These are phyloP conservation scores for Heliamphora exappendiculata DNA, from an alignment of 148 eudicot species.

Conservation along the genomic window DNA sequence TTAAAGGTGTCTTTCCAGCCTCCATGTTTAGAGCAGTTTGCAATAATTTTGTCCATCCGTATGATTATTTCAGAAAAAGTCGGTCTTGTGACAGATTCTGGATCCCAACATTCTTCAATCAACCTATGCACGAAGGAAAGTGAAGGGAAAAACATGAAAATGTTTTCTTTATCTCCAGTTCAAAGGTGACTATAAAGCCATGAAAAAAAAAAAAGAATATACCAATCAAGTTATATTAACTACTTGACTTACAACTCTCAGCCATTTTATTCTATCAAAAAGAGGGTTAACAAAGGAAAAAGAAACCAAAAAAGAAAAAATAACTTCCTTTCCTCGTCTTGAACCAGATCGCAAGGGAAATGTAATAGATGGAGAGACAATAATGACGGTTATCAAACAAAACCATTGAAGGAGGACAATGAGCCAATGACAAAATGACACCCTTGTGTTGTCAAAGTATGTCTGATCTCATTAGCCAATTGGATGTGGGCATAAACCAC, in stretches of 20 bases:
- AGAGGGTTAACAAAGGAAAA: neutral
- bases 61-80: conserved; percentile 64
- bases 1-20: conserved; percentile 96
- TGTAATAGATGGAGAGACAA: neutral
- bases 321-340: neutral
- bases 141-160: conserved; percentile 1
- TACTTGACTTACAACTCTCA: conserved; percentile 6
- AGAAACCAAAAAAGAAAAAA: neutral
- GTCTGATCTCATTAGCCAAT: neutral
- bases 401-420: neutral
- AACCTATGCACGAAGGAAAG: conserved; percentile 38
- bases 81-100: conserved; percentile 46
- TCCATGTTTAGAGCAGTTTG: conserved; percentile 71
- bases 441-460: neutral
- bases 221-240: neutral
- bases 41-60: conserved; percentile 70
- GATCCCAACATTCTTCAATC: conserved; percentile 82
- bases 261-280: neutral
- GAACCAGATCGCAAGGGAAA: neutral
- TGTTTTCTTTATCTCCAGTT: neutral
- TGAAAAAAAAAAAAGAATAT: neutral
- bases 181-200: neutral
- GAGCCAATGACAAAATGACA: neutral
- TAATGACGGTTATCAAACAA: neutral
- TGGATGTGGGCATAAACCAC: neutral